Conservation (phyloP, 1,284 basidiomycete species). For the Apiotrichum veenhuisii region DNA sequence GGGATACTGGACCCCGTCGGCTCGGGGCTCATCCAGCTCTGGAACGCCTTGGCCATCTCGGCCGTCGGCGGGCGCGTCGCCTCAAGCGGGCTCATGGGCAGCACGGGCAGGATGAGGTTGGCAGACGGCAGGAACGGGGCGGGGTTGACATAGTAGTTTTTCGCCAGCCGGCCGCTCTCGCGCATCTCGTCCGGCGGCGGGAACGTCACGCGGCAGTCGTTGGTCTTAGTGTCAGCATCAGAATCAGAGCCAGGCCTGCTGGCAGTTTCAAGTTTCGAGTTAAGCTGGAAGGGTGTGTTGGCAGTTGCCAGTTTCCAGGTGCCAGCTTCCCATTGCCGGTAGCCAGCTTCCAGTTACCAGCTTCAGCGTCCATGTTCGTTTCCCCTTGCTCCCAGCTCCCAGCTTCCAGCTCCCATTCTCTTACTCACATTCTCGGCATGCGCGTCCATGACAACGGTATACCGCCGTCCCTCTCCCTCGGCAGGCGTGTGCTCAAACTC, state of each 20-base stretch:
- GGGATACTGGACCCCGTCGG: slow-evolving; percentile 20
- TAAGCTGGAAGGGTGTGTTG: too few relatives aligned
- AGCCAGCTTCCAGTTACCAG: too few relatives aligned
- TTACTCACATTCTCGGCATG: slow-evolving; percentile 33
- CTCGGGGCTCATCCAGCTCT: slow-evolving; percentile 34
- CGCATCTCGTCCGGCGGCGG: slow-evolving; percentile 32
- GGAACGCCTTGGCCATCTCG: slow-evolving; percentile 22
- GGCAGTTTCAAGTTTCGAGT: too few relatives aligned
- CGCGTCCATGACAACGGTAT: slow-evolving; percentile 43
- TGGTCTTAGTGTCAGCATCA: slow-evolving; percentile 17
- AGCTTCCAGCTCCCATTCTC: background rate
- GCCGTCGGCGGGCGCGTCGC: slow-evolving; percentile 4
- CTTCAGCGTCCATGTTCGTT: too few relatives aligned
- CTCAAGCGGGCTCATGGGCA: background rate
- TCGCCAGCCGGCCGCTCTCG: slow-evolving; percentile 25
- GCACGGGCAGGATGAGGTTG: slow-evolving; percentile 19
- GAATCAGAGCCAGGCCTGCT: background rate
- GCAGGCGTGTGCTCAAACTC: slow-evolving; percentile 37
- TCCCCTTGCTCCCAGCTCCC: too few relatives aligned
- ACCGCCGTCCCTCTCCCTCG: slow-evolving; percentile 22
- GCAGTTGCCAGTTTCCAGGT: too few relatives aligned
- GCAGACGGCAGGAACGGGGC: slow-evolving; percentile 32
- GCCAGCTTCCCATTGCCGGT: too few relatives aligned
- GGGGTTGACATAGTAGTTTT: slow-evolving; percentile 38
- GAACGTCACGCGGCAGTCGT: slow-evolving; percentile 33